These are phyloP conservation scores for Ligustrum vulgare DNA, from an alignment of 257 asterid genomes.

Conservation along the genomic window DNA sequence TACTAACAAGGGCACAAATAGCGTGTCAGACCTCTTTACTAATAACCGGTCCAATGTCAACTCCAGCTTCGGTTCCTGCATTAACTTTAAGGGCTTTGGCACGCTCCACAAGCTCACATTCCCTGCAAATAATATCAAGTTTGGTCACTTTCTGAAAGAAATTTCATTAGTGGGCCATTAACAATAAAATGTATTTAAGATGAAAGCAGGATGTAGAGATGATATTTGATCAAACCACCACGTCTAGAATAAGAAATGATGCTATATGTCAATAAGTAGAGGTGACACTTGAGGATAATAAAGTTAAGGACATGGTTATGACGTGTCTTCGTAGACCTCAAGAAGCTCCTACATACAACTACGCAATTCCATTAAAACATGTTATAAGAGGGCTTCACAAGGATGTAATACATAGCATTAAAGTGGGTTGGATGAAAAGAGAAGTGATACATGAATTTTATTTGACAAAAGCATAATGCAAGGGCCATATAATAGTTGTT, in stretches of 20 bases:
- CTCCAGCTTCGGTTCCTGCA: conserved; percentile 49
- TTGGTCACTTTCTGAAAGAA: background rate
- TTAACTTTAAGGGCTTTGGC: conserved; percentile 41
- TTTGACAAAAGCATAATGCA: background rate
- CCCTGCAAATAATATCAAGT: conserved; percentile 30
- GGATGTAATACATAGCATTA: background rate
- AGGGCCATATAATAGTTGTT: background rate
- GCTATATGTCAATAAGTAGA: background rate
- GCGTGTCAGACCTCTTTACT: conserved; percentile 39
- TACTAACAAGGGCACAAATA: background rate
- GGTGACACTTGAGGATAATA: background rate
- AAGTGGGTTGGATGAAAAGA: background rate
- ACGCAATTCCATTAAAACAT: background rate
- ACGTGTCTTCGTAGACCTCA: background rate
- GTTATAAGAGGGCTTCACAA: background rate
- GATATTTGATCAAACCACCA: background rate
- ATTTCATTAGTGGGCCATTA: background rate
- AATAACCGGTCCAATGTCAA: conserved; percentile 48
- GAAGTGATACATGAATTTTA: background rate
- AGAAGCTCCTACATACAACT: background rate
- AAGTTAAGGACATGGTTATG: background rate
- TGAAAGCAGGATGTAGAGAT: background rate
- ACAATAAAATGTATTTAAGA: background rate
- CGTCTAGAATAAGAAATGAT: background rate
- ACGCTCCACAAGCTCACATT: conserved; percentile 37